Evolutionary conservation across 768 basidiomycete genomes (phyloP).

Genomic region (Russula virescens): DNA sequence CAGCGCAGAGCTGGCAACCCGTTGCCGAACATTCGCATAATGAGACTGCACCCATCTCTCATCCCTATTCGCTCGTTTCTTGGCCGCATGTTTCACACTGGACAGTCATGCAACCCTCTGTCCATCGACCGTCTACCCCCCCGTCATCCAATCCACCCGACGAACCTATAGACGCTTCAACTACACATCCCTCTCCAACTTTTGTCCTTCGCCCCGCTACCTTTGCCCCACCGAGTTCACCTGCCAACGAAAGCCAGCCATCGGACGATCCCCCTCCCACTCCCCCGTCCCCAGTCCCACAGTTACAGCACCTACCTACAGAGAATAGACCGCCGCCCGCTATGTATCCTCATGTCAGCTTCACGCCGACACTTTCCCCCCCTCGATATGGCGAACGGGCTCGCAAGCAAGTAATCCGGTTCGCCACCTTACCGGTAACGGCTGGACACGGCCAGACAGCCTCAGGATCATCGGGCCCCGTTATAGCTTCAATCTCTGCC

Average conservation of each 20-base stretch:
- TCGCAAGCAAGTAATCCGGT: not conserved
- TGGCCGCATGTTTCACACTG: not conserved
- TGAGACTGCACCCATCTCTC: not conserved
- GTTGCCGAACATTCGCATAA: not conserved
- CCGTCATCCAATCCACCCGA: not conserved
- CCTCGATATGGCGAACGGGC: not conserved
- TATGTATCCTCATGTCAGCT: conserved; percentile 3
- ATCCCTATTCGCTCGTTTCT: not conserved
- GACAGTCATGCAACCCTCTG: not conserved
- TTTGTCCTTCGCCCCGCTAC: conserved; percentile 10
- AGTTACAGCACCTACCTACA: not conserved
- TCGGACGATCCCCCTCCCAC: conserved; percentile 2
- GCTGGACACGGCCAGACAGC: not conserved
- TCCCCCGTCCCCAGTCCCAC: not conserved
- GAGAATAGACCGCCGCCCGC: not conserved
- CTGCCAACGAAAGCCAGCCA: not conserved
- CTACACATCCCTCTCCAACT: not conserved
- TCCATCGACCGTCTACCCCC: not conserved
- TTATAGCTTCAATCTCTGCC: not conserved
- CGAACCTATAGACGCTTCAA: not conserved
- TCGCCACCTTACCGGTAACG: not conserved
- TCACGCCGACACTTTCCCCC: conserved; percentile 11
- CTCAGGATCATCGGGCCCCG: not conserved
- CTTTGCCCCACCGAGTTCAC: not conserved
- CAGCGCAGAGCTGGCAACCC: not conserved